These are phyloP conservation scores for Podaxis sp. DNA, from an alignment of 768 basidiomycete genomes.

Conservation along the genomic window DNA sequence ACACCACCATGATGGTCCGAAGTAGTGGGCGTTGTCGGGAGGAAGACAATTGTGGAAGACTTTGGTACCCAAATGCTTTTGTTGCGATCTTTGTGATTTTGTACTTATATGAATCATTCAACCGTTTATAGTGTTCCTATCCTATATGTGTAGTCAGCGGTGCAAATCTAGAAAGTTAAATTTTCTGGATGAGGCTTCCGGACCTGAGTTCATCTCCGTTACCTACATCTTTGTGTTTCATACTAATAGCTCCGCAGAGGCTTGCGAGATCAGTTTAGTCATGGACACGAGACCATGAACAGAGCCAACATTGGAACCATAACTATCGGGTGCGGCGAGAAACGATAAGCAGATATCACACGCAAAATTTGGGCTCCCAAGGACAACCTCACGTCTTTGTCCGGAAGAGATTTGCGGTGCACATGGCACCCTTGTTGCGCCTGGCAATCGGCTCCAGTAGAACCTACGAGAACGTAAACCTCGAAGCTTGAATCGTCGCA, in stretches of 20 bases:
- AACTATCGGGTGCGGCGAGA: no score
- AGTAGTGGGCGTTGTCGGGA: not conserved
- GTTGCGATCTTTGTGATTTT: not conserved
- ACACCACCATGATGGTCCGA: not conserved
- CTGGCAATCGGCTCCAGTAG: not conserved
- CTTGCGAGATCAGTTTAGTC: not conserved
- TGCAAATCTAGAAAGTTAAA: not conserved
- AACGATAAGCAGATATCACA: no score
- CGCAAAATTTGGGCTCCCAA: not conserved
- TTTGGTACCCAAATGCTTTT: not conserved
- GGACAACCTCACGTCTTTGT: not conserved
- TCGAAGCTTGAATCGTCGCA: no score
- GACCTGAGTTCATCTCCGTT: not conserved
- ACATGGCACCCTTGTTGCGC: not conserved
- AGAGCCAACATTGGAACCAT: no score
- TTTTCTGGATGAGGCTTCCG: not conserved
- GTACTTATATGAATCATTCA: not conserved
- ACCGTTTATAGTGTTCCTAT: not conserved
- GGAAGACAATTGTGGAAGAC: not conserved
- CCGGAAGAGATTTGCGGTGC: not conserved
- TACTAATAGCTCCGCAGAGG: not conserved
- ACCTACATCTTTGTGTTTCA: slow-evolving; percentile 1
- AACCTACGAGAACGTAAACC: not conserved
- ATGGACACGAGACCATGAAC: not conserved
- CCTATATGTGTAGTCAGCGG: not conserved